phyloP scores from a whole-genome alignment of 345 rosid species.

The Fremontodendron californicum region DNA sequence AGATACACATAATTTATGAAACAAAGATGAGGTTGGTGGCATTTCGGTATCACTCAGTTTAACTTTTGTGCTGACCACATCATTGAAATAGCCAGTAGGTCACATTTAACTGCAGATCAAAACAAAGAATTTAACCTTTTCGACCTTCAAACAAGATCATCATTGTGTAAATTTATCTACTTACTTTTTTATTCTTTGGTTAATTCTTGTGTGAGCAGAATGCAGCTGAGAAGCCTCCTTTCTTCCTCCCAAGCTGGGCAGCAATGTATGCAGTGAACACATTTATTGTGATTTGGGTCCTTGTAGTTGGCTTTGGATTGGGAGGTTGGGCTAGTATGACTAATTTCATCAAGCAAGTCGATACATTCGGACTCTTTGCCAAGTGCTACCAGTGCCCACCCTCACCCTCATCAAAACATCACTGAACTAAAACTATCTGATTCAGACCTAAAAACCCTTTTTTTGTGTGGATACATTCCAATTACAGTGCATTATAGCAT shows the following conservation, averaged over 20 bases:
- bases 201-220: slow-evolving; percentile 34
- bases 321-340: slow-evolving; percentile 91
- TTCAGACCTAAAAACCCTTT: neutral
- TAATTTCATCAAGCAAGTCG: slow-evolving; percentile 69
- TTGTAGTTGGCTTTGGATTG: slow-evolving; percentile 71
- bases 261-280: slow-evolving; percentile 57
- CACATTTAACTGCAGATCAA: neutral
- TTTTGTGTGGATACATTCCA: neutral
- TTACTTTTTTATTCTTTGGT: neutral
- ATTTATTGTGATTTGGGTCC: slow-evolving; percentile 58
- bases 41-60: neutral
- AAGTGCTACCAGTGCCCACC: slow-evolving; percentile 82
- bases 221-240: slow-evolving; percentile 73
- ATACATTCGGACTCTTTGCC: slow-evolving; percentile 81
- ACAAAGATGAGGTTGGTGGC: neutral
- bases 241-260: slow-evolving; percentile 67
- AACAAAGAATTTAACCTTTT: neutral
- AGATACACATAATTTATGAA: neutral
- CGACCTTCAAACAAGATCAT: neutral
- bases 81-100: neutral
- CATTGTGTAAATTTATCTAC: neutral
- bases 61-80: neutral
- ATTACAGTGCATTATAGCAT: neutral
- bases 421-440: slow-evolving; percentile 18
- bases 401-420: slow-evolving; percentile 25